These are phyloP conservation scores for Cryphonectria radicalis DNA, from an alignment of 2,329 filamentous ascomycete genomes.

Conservation along the genomic window DNA sequence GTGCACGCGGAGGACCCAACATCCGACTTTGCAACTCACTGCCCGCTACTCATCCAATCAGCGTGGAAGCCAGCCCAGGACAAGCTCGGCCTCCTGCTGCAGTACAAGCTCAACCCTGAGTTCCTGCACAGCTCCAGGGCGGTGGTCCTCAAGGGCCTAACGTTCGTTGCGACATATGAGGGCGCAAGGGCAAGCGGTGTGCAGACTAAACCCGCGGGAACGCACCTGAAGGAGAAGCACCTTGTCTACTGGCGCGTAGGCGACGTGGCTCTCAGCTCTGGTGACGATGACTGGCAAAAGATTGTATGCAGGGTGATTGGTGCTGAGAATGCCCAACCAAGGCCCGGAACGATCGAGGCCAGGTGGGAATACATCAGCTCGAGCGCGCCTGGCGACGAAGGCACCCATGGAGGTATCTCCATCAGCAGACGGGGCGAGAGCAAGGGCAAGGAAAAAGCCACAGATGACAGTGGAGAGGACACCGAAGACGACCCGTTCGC, in stretches of 20 bases:
- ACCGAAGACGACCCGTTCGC: constrained; percentile 71
- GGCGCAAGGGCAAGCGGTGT: constrained; percentile 67
- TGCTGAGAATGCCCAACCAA: constrained; percentile 71
- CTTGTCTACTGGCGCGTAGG: constrained; percentile 81
- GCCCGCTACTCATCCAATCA: constrained; percentile 74
- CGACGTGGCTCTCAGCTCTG: constrained; percentile 65
- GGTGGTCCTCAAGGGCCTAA: constrained; percentile 68
- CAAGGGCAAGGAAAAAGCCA: constrained; percentile 58
- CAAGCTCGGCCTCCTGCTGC: constrained; percentile 83
- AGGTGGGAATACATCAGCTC: constrained; percentile 68
- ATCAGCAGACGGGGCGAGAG: constrained; percentile 58
- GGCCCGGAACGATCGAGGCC: constrained; percentile 78
- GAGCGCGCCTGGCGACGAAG: constrained; percentile 23
- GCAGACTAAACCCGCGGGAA: constrained; percentile 80
- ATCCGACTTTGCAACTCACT: constrained; percentile 54
- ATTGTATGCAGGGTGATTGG: constrained; percentile 80
- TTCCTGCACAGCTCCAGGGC: constrained; percentile 50
- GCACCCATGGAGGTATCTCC: constrained; percentile 67
- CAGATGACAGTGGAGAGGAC: constrained; percentile 41
- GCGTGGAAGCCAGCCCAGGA: constrained; percentile 83
- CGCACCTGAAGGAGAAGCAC: constrained; percentile 75
- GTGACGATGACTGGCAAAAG: constrained; percentile 67
- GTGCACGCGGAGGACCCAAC: constrained; percentile 68
- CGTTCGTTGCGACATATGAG: constrained; percentile 73
- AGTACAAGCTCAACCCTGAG: constrained; percentile 80